Base-by-base conservation (phyloP, 202 grass and related monocot species). In the Sporobolus alterniflorus region DNA sequence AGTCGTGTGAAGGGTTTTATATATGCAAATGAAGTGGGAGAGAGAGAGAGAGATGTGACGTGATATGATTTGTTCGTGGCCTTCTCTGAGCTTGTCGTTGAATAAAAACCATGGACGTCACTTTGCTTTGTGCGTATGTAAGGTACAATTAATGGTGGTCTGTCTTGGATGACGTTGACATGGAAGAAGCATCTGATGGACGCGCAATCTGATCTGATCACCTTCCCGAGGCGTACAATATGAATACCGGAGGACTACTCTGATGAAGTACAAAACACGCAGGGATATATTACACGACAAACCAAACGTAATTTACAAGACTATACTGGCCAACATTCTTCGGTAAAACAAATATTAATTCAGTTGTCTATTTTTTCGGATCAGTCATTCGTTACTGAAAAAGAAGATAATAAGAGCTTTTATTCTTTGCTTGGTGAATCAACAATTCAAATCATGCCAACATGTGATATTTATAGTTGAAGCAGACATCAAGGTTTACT, bases 81-180 rank as follows among this genome's bases (percentile, higher is more conserved):
- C 18, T 69, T 11, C 31, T 68, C 20, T 66, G 65, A 81, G 66
- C 78, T 12, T 70, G 78, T 81, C 78, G 78, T 81, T 81, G 78
- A 81, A 69, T 59, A 81, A 60, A 44, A 57, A 9, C 49, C 22
- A 24, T 15, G 50, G 18, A 57, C 22, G 13, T 34, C 18, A 39
- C 66, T 70, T 81, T 81, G 78, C 78, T 81, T 71, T 81, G 17
- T 22, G 25, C 51, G 39, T 60, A 60, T 65, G 51, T 71, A 81
- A 81, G 78, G 78, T 32, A 70, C 65, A 28, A 8, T 11, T n/a
- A 14, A 50, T 80, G 77, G 50, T 69, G 36, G 36, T 39, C 36
- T 48, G n/a, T 16, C 18, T 39, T 22, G 11, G 36, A 55, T 80
- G 64, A 81, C 34, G 50, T 43, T n/a, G 36, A 44, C 30, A 30